These are phyloP conservation scores for Podospora comata DNA, from an alignment of 495 filamentous ascomycete genomes.

Conservation along the genomic window DNA sequence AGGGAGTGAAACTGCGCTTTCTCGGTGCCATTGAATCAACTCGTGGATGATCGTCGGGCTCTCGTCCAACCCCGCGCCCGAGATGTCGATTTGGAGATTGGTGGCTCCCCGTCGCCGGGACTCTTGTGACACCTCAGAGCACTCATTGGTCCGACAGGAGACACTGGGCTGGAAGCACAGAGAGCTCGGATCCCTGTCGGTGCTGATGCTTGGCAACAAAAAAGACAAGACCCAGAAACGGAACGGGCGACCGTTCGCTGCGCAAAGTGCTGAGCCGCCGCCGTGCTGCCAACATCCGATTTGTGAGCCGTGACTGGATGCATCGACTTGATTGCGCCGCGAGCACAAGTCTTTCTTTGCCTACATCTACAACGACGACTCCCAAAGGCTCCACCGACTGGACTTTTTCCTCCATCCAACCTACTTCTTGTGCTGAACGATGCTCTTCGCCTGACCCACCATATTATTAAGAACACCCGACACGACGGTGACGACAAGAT, in stretches of 20 bases:
- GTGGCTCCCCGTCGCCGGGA: background rate
- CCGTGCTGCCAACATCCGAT: background rate
- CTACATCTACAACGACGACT: background rate
- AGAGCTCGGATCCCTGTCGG: slow-evolving; percentile 1
- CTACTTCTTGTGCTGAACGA: background rate
- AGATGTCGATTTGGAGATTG: slow-evolving; percentile 6
- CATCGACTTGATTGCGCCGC: background rate
- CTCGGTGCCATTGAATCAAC: background rate
- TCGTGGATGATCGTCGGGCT: background rate
- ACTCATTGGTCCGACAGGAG: background rate
- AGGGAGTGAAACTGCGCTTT: background rate
- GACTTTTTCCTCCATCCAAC: background rate
- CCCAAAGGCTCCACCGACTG: background rate
- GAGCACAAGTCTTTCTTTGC: background rate
- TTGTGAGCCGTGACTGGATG: background rate
- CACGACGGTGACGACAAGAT: slow-evolving; percentile 44
- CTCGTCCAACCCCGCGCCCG: slow-evolving; percentile 3
- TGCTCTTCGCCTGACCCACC: background rate
- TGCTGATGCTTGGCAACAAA: background rate
- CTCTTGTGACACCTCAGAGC: background rate
- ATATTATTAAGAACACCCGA: background rate
- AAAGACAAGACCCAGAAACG: background rate
- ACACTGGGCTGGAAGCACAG: background rate
- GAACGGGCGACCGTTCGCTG: background rate
- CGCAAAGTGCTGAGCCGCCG: background rate